Base-by-base conservation (phyloP, 352 stramenopile species). In the Pythium apleroticum region DNA sequence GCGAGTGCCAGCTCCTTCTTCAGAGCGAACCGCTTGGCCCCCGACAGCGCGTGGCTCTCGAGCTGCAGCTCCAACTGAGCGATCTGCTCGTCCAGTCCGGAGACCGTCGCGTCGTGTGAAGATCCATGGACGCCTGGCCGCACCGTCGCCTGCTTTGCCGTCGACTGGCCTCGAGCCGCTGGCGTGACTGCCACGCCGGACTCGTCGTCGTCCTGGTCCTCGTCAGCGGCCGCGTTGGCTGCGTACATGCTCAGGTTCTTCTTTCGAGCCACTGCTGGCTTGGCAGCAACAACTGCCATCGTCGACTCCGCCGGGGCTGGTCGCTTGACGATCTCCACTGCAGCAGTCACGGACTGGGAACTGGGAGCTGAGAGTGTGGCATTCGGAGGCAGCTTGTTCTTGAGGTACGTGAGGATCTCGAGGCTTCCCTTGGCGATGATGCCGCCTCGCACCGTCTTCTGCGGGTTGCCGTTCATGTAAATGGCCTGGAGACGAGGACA, bases 401-500 rank as follows among this genome's bases (percentile, higher is more conserved):
- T 92, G 50, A 95, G 73, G 55, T 92, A 90, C 20, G 66, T 68
- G 30, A 94, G 60, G 63, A 95, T 83, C 58, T 88, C 81, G 4
- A 76, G 61, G 55, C 80, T 93, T 30, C 87, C 88, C 69, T 93
- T 91, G 60, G 83, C 78, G 27, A 97, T 81, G 28, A 91, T 72
- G 12, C 55, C 77, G 1, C 82, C 79, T 22, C 88, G 81, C 14
- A 97, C 76, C 2, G 83, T 91, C 52, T 89, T 85, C 55, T 96
- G 87, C 10, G 88, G 88, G 58, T 95, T 97, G 8, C 86, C 86
- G 49, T 91, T 93, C 69, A 96, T 82, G 70, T 90, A 88, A 22
- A 97, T 77, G 8, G 83, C 75, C 19, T 78, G 78, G 35, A 96
- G 69, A 19, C 84, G 68, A 1, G 71, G 73, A 41, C 80, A 92